These are phyloP conservation scores for Calonectria pteridis DNA, from an alignment of 2,329 filamentous ascomycete species.

Conservation along the genomic window DNA sequence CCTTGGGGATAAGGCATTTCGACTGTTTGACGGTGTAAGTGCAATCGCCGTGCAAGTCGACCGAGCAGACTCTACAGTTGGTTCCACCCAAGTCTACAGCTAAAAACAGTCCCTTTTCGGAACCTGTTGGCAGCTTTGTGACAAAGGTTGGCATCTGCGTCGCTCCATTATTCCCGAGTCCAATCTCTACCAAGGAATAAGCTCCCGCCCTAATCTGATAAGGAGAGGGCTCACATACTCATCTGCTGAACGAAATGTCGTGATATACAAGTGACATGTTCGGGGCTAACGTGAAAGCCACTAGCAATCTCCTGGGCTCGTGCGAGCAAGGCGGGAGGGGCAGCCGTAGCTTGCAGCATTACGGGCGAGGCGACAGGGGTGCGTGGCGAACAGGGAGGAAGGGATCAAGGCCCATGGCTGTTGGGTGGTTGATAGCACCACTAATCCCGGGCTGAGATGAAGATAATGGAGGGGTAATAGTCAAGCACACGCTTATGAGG, in stretches of 20 bases:
- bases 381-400: conserved; percentile 1
- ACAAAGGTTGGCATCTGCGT: conserved; percentile 21
- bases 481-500: conserved; percentile 1
- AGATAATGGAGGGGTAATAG: conserved; percentile 10
- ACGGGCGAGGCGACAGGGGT: not conserved
- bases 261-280: conserved; percentile 11
- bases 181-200: not conserved
- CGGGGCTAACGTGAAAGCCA: conserved; percentile 2
- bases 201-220: not conserved
- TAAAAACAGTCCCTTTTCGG: conserved; percentile 29
- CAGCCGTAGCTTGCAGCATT: conserved; percentile 5
- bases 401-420: not conserved
- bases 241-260: conserved; percentile 15
- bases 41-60: conserved; percentile 64
- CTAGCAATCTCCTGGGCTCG: conserved; percentile 6
- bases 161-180: not conserved
- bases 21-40: conserved; percentile 74
- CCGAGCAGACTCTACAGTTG: conserved; percentile 49
- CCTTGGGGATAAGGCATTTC: not conserved
- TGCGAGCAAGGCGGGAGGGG: not conserved
- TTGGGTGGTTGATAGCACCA: conserved; percentile 9
- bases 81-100: conserved; percentile 52
- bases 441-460: conserved; percentile 2
- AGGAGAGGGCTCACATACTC: not conserved
- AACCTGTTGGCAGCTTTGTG: conserved; percentile 12